phyloP scores from a whole-genome alignment of 345 rosid genomes.

The Microthlaspi erraticum region DNA sequence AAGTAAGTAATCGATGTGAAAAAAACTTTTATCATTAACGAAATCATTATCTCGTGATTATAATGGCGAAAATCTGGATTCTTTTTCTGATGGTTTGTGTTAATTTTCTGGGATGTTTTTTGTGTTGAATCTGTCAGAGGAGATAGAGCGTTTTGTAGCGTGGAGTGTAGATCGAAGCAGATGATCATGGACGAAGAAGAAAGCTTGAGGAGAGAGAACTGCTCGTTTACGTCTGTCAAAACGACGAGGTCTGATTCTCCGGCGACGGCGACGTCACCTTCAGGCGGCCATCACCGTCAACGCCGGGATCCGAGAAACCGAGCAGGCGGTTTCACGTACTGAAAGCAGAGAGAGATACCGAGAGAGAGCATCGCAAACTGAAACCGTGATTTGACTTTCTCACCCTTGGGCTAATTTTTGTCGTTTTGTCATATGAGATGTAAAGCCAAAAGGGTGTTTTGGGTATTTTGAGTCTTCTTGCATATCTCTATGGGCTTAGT shows the following conservation, averaged over 20 bases:
- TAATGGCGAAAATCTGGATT: neutral
- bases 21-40: neutral
- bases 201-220: slow-evolving; percentile 50
- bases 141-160: slow-evolving; percentile 84
- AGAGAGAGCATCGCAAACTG: neutral
- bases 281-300: slow-evolving; percentile 33
- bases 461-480: slow-evolving; percentile 24
- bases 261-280: slow-evolving; percentile 19
- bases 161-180: slow-evolving; percentile 90
- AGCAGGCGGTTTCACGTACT: slow-evolving; percentile 67
- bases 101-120: neutral
- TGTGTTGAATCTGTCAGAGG: slow-evolving; percentile 52
- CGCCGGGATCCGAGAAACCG: slow-evolving; percentile 57
- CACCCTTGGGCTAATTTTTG: slow-evolving; percentile 44
- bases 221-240: slow-evolving; percentile 51
- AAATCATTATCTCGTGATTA: neutral
- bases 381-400: slow-evolving; percentile 32
- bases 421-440: slow-evolving; percentile 44
- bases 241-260: slow-evolving; percentile 45
- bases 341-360: slow-evolving; percentile 22
- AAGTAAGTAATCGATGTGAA: slow-evolving; percentile 52
- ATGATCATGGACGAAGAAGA: slow-evolving; percentile 87
- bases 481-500: slow-evolving; percentile 28
- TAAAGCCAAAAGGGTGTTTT: slow-evolving; percentile 44
- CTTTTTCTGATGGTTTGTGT: slow-evolving; percentile 1